phyloP scores from a whole-genome alignment of 139 green algal genomes.

The Auxenochlorella pyrenoidosa region DNA sequence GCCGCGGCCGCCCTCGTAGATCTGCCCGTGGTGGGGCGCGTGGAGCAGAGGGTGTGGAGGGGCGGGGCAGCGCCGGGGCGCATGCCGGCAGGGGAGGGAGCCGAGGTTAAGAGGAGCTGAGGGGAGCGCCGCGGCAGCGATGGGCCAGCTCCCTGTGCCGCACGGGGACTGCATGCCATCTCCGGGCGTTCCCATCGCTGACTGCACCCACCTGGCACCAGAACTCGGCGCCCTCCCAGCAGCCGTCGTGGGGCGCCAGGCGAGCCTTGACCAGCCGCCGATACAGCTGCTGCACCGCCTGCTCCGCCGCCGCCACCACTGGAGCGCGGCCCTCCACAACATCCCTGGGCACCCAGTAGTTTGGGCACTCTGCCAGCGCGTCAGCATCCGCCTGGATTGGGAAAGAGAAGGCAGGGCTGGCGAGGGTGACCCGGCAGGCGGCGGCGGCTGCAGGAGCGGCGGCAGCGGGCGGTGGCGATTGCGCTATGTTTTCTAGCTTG shows the following conservation, averaged over 20 bases:
- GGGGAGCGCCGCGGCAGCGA: not conserved
- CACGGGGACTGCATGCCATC: no score
- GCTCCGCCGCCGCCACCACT: conserved; percentile 25
- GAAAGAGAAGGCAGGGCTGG: not conserved
- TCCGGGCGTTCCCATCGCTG: no score
- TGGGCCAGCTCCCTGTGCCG: no score
- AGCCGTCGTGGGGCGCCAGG: not conserved
- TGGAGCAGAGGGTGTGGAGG: not conserved
- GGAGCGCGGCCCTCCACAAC: conserved; percentile 25
- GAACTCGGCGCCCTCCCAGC: conserved; percentile 63
- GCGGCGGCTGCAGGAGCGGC: not conserved
- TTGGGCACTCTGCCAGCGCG: conserved; percentile 24
- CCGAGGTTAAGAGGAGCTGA: not conserved
- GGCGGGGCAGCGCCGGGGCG: not conserved
- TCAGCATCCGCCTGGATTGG: conserved; percentile 22
- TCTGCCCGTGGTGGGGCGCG: not conserved
- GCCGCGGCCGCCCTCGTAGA: conserved; percentile 69
- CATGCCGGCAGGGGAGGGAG: not conserved
- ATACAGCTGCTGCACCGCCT: conserved; percentile 41
- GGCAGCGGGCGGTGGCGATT: no score
- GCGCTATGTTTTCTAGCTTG: no score
- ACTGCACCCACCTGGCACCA: conserved; percentile 61
- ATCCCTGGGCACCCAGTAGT: conserved; percentile 29
- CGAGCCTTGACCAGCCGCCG: conserved; percentile 22
- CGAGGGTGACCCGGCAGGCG: not conserved